Base-by-base conservation (phyloP, 139 green algal species). In the Astrephomene gubernaculifera region DNA sequence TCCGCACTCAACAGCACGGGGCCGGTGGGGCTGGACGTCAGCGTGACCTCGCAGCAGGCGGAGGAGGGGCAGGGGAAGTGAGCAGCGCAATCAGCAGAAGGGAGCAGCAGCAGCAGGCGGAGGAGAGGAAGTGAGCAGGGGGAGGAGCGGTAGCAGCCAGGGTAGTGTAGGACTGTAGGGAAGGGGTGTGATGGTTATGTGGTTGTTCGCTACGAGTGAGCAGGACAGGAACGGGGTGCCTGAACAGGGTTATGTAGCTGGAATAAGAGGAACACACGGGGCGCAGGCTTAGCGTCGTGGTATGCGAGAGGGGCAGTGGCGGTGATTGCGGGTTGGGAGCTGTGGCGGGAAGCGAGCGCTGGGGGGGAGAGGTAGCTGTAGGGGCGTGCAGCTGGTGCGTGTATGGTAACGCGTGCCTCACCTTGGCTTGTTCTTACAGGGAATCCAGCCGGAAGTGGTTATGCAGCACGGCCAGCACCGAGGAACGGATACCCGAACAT, bases 181-280 rank as follows among this genome's bases (percentile, higher is more conserved):
- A n/a, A n/a, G n/a, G 49, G 49, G 49, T 57, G 49, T 57, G 49
- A 25, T 17, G 49, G 49, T 57, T 57, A 57, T 57, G 12, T 57
- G 49, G 49, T 57, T 57, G 49, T 12, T 57, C 17, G 49, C 14
- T n/a, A 57, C 49, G 17, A 17, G 12, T 57, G 49, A 25, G 49
- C 12, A 25, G 49, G 49, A 17, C 17, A 12, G 14, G 12, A 57
- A 57, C 49, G 12, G 49, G 49, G 14, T 12, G 49, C 49, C 49
- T n/a, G n/a, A n/a, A 17, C 49, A 17, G 60, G 9, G 73, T 75
- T 81, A 89, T 53, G n/a, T n/a, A n/a, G n/a, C n/a, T n/a, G n/a
- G n/a, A n/a, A n/a, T n/a, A n/a, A n/a, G n/a, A n/a, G n/a, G n/a
- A n/a, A n/a, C n/a, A n/a, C n/a, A n/a, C n/a, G n/a, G n/a, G n/a